Evolutionary conservation across 1,284 basidiomycete species (phyloP).

Genomic region (Trichosporon inkin): DNA sequence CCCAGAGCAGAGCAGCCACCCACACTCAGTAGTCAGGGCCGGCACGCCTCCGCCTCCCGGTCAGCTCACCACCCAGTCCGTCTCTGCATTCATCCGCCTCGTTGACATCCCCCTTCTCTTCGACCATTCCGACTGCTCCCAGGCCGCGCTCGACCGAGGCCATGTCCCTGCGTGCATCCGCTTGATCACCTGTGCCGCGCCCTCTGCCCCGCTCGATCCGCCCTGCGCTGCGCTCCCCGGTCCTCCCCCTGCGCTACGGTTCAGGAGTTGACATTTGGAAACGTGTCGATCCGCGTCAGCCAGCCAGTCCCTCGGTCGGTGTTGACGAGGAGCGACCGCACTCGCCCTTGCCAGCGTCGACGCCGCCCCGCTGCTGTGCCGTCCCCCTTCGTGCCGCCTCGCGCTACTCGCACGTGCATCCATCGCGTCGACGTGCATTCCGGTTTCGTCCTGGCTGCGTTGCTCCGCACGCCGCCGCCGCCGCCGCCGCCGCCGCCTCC

Average conservation of each 20-base stretch:
- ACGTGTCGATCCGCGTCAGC: constrained; percentile 1
- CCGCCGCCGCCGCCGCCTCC: too few species aligned
- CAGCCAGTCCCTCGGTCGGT: too few species aligned
- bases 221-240: background rate
- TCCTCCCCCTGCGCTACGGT: background rate
- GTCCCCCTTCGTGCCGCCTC: too few species aligned
- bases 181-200: background rate
- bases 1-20: too few species aligned
- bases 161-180: background rate
- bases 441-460: too few species aligned
- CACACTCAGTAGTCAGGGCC: too few species aligned
- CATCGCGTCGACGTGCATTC: too few species aligned
- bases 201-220: background rate
- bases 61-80: background rate
- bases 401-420: too few species aligned
- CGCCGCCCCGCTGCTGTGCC: background rate
- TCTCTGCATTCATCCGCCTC: background rate
- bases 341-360: background rate
- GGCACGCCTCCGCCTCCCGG: background rate
- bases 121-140: background rate
- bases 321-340: background rate
- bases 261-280: background rate
- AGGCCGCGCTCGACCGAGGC: background rate
- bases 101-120: background rate
- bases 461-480: too few species aligned